Conservation (phyloP, 1,284 basidiomycete species). For the Phellinidium pouzarii region DNA sequence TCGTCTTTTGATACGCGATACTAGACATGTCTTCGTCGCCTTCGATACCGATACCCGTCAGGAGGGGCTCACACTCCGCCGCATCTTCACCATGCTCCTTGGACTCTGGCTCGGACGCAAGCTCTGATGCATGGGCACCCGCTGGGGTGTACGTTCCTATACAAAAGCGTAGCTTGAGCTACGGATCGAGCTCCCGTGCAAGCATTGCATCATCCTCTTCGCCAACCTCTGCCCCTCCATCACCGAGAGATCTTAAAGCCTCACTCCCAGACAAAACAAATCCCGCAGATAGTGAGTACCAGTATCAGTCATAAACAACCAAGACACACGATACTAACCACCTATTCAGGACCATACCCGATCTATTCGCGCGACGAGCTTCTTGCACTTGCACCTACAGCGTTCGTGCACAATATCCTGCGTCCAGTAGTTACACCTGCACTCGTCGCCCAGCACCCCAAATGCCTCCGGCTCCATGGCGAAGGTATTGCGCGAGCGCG, state of each 20-base stretch:
- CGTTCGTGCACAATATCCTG: conserved; percentile 11
- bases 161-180: neutral
- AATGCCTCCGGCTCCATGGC: conserved; percentile 9
- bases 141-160: conserved; percentile 5
- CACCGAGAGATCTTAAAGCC: too few relatives aligned
- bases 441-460: conserved; percentile 10
- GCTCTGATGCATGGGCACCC: conserved; percentile 1
- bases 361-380: conserved; percentile 19
- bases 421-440: conserved; percentile 10
- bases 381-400: conserved; percentile 19
- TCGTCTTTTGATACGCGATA: too few relatives aligned
- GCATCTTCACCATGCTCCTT: neutral
- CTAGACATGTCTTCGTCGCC: neutral
- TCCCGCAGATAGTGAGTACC: too few relatives aligned
- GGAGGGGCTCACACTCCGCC: neutral
- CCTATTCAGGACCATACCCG: neutral
- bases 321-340: too few relatives aligned
- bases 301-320: too few relatives aligned
- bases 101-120: neutral
- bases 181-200: neutral
- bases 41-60: neutral
- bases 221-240: neutral
- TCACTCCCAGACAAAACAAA: too few relatives aligned
- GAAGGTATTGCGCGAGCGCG: conserved; percentile 12
- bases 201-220: neutral